Conservation (phyloP, 164 flowering plant genomes). For the Echeveria elegans region DNA sequence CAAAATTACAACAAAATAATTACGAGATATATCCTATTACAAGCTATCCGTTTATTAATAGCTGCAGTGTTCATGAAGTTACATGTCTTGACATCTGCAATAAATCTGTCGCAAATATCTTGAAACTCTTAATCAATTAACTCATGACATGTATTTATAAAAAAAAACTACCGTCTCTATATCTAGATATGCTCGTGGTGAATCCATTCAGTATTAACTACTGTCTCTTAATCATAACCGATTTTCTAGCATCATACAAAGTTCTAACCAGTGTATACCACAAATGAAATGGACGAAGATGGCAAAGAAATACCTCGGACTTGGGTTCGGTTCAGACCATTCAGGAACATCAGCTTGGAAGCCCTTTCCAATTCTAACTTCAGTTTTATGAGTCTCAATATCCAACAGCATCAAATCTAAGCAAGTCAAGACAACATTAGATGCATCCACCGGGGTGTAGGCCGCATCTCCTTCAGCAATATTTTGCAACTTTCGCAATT, state of each 20-base stretch:
- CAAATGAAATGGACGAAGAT: neutral
- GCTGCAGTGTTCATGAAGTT: too few species aligned
- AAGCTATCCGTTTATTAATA: too few species aligned
- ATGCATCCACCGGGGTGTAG: constrained; percentile 16
- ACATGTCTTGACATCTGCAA: too few species aligned
- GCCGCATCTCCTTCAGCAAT: constrained; percentile 7
- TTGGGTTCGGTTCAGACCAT: constrained; percentile 58
- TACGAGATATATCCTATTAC: too few species aligned
- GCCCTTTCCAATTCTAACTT: constrained; percentile 69
- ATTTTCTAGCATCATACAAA: neutral
- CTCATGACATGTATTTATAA: neutral
- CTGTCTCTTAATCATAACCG: too few species aligned
- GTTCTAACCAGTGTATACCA: neutral
- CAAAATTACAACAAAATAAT: neutral
- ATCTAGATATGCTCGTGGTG: neutral
- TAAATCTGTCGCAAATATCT: too few species aligned
- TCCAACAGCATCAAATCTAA: constrained; percentile 59
- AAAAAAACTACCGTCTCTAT: neutral
- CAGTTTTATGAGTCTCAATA: constrained; percentile 39
- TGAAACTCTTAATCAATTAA: neutral
- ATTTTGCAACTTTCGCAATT: neutral
- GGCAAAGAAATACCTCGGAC: constrained; percentile 29
- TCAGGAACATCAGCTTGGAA: constrained; percentile 80
- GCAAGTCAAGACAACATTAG: constrained; percentile 21
- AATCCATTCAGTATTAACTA: neutral